Base-by-base conservation (phyloP, 495 filamentous ascomycete species). In the Trichoderma reesei region DNA sequence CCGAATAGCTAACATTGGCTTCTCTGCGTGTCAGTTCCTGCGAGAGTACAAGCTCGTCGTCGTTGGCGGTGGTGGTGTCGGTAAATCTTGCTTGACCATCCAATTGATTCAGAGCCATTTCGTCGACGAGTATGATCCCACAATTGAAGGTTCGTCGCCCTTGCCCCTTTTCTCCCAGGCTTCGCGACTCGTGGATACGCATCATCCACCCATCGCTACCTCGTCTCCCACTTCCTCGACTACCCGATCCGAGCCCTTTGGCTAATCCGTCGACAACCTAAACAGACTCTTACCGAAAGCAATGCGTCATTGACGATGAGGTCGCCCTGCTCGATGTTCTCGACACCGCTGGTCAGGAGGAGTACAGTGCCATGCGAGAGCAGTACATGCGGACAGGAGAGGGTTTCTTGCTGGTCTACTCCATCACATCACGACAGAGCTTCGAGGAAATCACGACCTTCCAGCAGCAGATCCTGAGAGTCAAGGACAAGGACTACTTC, bases 381-480 rank as follows among this genome's bases (percentile, higher is more conserved):
- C 94, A 98, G 80, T 98, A 98, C 83, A 98, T 98, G 94, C 89
- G 94, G 69, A 98, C 95, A 41, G 94, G 94, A 72, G 94, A 98
- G 79, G 94, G 94, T 51, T 98, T 98, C 79, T 83, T 98, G 67
- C 85, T 98, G 26, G 91, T 98, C 68, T 98, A 97, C 81, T 97
- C 90, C 62, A 98, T 98, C 79, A 97, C 90, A 14, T 97, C 93
- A 72, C 85, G 93, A 69, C 91, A 96, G 76, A 94, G 90, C 67
- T 98, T 98, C 73, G 92, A 98, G 74, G 95, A 98, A 79, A 98
- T 98, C 73, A 85, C 90, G 76, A 96, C 91, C 41, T 97, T 97
- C 75, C 92, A 98, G 77, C 92, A 97, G 83, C 94, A 98, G 78
- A 98, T 98, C 75, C 82, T 98, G 63, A 81, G 94, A 67, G 94